phyloP scores from a whole-genome alignment of 2,329 filamentous ascomycete species.

The Periconia sp. region DNA sequence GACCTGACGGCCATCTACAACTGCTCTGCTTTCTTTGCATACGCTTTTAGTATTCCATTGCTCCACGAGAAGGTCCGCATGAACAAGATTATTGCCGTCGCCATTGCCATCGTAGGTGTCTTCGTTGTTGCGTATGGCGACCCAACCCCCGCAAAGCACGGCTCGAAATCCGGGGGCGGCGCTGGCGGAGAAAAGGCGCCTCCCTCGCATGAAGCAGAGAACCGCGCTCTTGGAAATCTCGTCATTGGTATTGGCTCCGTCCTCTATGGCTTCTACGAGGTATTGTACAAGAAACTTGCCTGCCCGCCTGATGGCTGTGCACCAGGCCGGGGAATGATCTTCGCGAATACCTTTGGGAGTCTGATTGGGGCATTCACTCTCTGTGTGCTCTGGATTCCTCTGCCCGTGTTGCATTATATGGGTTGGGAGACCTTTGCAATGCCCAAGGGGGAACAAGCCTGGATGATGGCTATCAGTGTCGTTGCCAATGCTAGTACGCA shows the following conservation, averaged over 20 bases:
- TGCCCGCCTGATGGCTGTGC: slow-evolving; percentile 90
- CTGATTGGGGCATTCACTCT: slow-evolving; percentile 88
- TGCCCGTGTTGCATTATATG: slow-evolving; percentile 80
- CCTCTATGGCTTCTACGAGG: slow-evolving; percentile 95
- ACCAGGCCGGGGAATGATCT: slow-evolving; percentile 89
- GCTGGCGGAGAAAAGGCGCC: slow-evolving; percentile 56
- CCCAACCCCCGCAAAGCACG: slow-evolving; percentile 59
- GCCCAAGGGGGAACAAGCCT: slow-evolving; percentile 77
- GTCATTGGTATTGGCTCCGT: slow-evolving; percentile 91
- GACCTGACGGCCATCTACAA: slow-evolving; percentile 99
- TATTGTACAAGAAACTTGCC: slow-evolving; percentile 90
- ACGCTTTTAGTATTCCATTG: slow-evolving; percentile 91
- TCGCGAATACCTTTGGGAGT: slow-evolving; percentile 90
- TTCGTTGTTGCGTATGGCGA: slow-evolving; percentile 96
- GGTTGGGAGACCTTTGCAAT: slow-evolving; percentile 84
- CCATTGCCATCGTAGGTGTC: slow-evolving; percentile 86
- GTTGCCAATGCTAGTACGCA: slow-evolving; percentile 78
- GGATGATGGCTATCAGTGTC: slow-evolving; percentile 80
- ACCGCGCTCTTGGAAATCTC: slow-evolving; percentile 82
- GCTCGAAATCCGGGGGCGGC: slow-evolving; percentile 61
- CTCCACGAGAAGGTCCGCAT: slow-evolving; percentile 82
- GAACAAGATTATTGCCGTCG: slow-evolving; percentile 86
- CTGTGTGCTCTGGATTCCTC: slow-evolving; percentile 85
- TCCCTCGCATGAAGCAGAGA: slow-evolving; percentile 62
- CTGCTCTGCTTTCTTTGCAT: slow-evolving; percentile 98